A percentile compares a stretch with the other conserved stretches of the same genome.
phyloP scores from a whole-genome alignment of 257 asterid genomes.

The Solanum ahanhuiri region DNA sequence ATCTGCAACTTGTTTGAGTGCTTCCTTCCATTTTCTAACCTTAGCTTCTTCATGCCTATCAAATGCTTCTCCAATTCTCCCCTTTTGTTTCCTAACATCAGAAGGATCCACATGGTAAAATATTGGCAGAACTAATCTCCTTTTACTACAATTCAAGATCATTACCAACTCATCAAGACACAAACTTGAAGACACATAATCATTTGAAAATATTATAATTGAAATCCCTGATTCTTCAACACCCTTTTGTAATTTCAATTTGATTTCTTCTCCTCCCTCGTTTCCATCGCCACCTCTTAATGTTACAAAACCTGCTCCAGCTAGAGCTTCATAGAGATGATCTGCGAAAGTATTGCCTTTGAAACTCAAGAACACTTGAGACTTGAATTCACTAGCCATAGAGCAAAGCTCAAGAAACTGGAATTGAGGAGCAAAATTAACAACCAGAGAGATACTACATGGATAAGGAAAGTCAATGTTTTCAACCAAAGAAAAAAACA shows the following conservation, averaged over 20 bases:
- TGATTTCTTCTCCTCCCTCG: not conserved
- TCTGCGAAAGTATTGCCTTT: not conserved
- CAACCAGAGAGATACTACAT: not conserved
- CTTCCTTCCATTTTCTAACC: conserved; percentile 7
- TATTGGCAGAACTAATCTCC: not conserved
- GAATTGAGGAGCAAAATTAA: not conserved
- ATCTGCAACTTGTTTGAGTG: conserved; percentile 4
- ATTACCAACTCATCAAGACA: conserved; percentile 9
- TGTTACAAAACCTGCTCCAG: not conserved
- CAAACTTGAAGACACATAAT: conserved; percentile 7
- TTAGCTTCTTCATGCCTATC: not conserved
- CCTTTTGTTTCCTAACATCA: conserved; percentile 2
- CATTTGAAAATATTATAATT: not conserved
- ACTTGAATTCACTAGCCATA: not conserved
- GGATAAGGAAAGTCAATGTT: not conserved
- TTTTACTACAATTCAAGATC: conserved; percentile 5
- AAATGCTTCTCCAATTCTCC: not conserved
- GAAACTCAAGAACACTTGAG: conserved; percentile 6
- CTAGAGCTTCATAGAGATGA: conserved; percentile 4
- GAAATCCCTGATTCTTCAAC: conserved; percentile 3
- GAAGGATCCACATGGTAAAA: conserved; percentile 9
- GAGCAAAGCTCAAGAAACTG: not conserved
- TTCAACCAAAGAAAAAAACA: not conserved
- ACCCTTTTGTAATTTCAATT: not conserved
- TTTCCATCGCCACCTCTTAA: not conserved